Percentiles rank a stretch among this genome's conserved stretches.
Evolutionary conservation across 176 grass and related monocot species (phyloP).

Genomic region (Tillandsia leiboldiana): DNA sequence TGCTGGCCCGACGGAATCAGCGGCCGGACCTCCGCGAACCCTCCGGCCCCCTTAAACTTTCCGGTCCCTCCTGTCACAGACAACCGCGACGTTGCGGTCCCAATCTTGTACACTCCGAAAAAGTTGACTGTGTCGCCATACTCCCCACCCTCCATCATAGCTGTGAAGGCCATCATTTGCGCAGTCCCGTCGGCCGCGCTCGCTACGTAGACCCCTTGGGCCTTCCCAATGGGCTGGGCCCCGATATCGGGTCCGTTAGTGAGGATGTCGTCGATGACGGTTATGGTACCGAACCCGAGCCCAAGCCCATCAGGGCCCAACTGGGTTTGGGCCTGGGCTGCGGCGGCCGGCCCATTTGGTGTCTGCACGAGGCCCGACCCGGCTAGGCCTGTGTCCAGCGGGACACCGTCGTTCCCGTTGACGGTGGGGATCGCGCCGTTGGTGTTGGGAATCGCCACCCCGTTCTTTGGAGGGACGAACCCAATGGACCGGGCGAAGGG

Average conservation of each 20-base stretch:
- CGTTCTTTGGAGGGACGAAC: slow-evolving; percentile 39
- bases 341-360: slow-evolving; percentile 12
- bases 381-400: slow-evolving; percentile 52
- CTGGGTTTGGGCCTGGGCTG: slow-evolving; percentile 33
- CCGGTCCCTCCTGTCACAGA: slow-evolving; percentile 58
- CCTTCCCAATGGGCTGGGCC: slow-evolving; percentile 36
- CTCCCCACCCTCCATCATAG: slow-evolving; percentile 59
- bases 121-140: slow-evolving; percentile 63
- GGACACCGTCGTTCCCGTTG: slow-evolving; percentile 53
- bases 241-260: slow-evolving; percentile 41
- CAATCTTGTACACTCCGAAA: slow-evolving; percentile 49
- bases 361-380: slow-evolving; percentile 30
- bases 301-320: slow-evolving; percentile 56
- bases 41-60: slow-evolving; percentile 50
- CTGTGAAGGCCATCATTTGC: slow-evolving; percentile 65
- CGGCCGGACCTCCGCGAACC: slow-evolving; percentile 45
- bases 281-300: slow-evolving; percentile 56
- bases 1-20: slow-evolving; percentile 48
- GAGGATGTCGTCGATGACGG: slow-evolving; percentile 58
- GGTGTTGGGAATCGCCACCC: slow-evolving; percentile 54
- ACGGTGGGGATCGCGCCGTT: slow-evolving; percentile 40
- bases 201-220: slow-evolving; percentile 50
- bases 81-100: slow-evolving; percentile 35
- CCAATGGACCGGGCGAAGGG: slow-evolving; percentile 62
- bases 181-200: slow-evolving; percentile 45